These are phyloP conservation scores for Carex cristatella DNA, from an alignment of 176 grass and related monocot species.

Conservation along the genomic window DNA sequence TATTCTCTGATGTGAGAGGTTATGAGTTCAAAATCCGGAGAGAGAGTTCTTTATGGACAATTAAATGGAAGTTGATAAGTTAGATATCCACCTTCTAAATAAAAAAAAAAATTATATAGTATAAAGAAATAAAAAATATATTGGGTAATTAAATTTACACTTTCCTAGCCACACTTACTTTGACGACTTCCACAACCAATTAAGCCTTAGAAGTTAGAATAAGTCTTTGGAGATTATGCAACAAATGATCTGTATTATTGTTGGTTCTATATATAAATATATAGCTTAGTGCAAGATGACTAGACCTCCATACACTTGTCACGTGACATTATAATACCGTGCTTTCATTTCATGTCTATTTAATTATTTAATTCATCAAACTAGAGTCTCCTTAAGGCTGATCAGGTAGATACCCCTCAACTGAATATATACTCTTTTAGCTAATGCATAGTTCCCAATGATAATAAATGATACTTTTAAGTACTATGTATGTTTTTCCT, in stretches of 20 bases:
- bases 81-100: no score
- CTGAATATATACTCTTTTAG: background rate
- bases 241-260: background rate
- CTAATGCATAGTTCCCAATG: background rate
- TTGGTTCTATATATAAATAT: background rate
- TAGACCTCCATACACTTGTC: background rate
- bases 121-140: background rate
- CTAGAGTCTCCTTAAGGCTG: background rate
- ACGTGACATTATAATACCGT: background rate
- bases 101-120: background rate
- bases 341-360: constrained; percentile 12
- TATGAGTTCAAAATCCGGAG: no score
- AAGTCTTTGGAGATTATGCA: background rate
- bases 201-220: background rate
- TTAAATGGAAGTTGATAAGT: no score
- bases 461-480: background rate
- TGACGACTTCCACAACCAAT: background rate
- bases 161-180: background rate
- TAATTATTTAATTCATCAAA: background rate
- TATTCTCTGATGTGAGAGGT: no score
- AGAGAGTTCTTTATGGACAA: no score
- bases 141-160: background rate
- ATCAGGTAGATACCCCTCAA: background rate
- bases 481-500: background rate
- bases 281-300: constrained; percentile 1